phyloP scores from a whole-genome alignment of 495 filamentous ascomycete species.

The Talaromyces adpressus region DNA sequence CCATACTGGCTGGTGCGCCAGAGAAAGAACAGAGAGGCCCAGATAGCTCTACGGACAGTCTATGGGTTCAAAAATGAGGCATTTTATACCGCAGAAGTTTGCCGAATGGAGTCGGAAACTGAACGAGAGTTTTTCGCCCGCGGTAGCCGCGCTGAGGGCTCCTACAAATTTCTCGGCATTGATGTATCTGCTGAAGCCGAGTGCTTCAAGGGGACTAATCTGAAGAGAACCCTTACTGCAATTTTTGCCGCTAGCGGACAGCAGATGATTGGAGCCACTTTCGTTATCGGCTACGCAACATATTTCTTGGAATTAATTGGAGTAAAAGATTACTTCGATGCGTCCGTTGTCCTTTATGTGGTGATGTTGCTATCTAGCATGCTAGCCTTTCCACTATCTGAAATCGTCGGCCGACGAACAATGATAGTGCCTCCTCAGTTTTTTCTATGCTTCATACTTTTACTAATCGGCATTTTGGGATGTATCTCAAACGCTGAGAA shows the following conservation, averaged over 20 bases:
- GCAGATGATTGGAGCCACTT: slow-evolving; percentile 18
- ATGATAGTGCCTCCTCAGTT: slow-evolving; percentile 16
- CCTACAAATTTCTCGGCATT: slow-evolving; percentile 9
- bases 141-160: neutral
- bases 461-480: slow-evolving; percentile 16
- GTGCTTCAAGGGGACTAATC: slow-evolving; percentile 14
- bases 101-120: slow-evolving; percentile 13
- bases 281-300: slow-evolving; percentile 19
- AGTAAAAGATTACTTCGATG: slow-evolving; percentile 16
- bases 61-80: slow-evolving; percentile 14
- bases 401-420: slow-evolving; percentile 17
- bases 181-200: slow-evolving; percentile 12
- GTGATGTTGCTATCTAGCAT: slow-evolving; percentile 16
- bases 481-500: slow-evolving; percentile 12
- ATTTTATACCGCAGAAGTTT: slow-evolving; percentile 13
- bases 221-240: slow-evolving; percentile 17
- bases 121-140: slow-evolving; percentile 2
- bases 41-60: slow-evolving; percentile 8
- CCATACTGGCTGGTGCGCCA: slow-evolving; percentile 18
- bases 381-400: slow-evolving; percentile 16
- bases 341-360: slow-evolving; percentile 14
- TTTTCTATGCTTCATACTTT: slow-evolving; percentile 13
- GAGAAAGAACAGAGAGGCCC: slow-evolving; percentile 4
- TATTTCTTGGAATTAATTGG: slow-evolving; percentile 18
- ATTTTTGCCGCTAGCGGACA: slow-evolving; percentile 15